Evolutionary conservation across 768 basidiomycete genomes (phyloP).

Genomic region (Infundibulicybe gibba): DNA sequence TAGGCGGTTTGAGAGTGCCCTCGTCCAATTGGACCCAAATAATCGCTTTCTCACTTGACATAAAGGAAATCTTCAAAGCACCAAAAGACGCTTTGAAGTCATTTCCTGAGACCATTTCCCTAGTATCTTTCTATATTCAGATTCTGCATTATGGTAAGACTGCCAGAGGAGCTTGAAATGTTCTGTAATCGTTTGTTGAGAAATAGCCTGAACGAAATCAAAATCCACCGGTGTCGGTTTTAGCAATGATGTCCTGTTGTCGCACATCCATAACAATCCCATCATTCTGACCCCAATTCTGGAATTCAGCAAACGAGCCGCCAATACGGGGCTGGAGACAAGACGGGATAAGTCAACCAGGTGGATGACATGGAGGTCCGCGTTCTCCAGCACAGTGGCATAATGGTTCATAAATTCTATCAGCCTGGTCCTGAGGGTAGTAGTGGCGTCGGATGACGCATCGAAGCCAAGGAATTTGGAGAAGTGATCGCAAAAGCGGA

Average conservation of each 20-base stretch:
- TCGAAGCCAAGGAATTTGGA: conserved; percentile 2
- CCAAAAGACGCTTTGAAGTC: conserved; percentile 12
- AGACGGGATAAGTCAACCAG: not conserved
- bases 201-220: conserved; percentile 5
- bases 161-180: conserved; percentile 5
- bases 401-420: conserved; percentile 5
- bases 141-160: not conserved
- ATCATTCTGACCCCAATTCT: not conserved
- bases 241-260: conserved; percentile 1
- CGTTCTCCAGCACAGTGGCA: not conserved
- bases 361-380: not conserved
- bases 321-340: too few relatives aligned
- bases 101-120: conserved; percentile 6
- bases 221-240: conserved; percentile 1
- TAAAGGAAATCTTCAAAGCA: too few relatives aligned
- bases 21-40: too few relatives aligned
- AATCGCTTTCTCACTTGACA: too few relatives aligned
- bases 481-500: conserved; percentile 8
- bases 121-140: conserved; percentile 1
- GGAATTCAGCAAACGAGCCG: not conserved
- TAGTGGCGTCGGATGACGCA: not conserved
- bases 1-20: too few relatives aligned
- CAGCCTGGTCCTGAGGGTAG: conserved; percentile 1
- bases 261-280: not conserved
- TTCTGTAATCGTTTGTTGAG: conserved; percentile 4